Conservation (phyloP, 1,284 basidiomycete species). For the Quambalaria eucalypti region DNA sequence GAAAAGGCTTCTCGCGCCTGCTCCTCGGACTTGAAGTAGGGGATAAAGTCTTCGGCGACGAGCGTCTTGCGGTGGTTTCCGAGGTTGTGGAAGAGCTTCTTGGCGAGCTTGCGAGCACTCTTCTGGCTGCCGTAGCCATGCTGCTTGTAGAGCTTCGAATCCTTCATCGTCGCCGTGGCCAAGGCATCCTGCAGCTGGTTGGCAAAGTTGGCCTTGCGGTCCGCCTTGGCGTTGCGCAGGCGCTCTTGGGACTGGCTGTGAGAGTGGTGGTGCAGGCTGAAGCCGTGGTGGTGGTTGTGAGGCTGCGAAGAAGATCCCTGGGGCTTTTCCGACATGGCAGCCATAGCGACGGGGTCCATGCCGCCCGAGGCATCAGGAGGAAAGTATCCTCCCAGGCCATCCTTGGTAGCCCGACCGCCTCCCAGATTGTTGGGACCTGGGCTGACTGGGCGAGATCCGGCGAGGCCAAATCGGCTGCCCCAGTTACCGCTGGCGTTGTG, state of each 20-base stretch:
- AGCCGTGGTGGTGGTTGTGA: constrained; percentile 12
- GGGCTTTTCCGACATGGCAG: neutral
- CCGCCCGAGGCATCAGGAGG: constrained; percentile 5
- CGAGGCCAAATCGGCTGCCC: constrained; percentile 4
- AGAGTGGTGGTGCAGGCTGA: constrained; percentile 4
- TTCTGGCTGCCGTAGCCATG: constrained; percentile 51
- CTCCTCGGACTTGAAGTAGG: constrained; percentile 63
- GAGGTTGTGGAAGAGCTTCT: constrained; percentile 61
- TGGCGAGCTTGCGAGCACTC: constrained; percentile 64
- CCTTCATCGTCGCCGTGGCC: constrained; percentile 42
- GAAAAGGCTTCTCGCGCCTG: constrained; percentile 68
- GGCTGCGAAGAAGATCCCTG: constrained; percentile 7
- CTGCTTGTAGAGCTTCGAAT: constrained; percentile 37
- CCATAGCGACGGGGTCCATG: neutral
- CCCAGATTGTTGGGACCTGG: constrained; percentile 24
- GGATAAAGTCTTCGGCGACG: constrained; percentile 55
- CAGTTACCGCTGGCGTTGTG: constrained; percentile 12
- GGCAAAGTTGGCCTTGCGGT: constrained; percentile 8
- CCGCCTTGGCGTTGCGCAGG: constrained; percentile 18
- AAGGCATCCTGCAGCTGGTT: constrained; percentile 18
- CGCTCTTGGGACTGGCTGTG: constrained; percentile 9
- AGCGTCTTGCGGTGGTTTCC: constrained; percentile 30
- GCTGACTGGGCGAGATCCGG: constrained; percentile 17
- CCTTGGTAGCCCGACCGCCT: constrained; percentile 18
- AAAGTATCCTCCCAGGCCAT: constrained; percentile 31